Evolutionary conservation across 2,329 filamentous ascomycete genomes (phyloP), one percentile per base, ranked within the genome.

Genomic region (Whalleya microplaca): DNA sequence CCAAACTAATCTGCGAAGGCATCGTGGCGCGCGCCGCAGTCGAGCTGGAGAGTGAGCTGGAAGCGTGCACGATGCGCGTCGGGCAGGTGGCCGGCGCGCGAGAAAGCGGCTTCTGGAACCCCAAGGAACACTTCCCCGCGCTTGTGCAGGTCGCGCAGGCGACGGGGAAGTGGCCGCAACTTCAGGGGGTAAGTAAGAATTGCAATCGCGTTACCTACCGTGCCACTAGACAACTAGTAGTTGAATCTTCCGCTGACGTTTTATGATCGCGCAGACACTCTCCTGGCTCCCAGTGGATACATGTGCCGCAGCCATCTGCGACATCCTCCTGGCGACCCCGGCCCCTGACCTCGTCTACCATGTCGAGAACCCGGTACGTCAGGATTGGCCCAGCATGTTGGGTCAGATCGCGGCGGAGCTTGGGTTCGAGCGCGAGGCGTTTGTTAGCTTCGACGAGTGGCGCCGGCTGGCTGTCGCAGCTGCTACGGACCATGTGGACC

Each of bases 51-150:
- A 48, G 75, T 45, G 66, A 64, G 18, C 75, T 80, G 58, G 70
- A 72, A 21, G 61, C 75, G 0, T 73, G 74, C 59, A 66, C 68
- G 1, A 70, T 76, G 0, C 72, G 79, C 2, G 69, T 73, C 0
- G 78, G 76, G 1, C 78, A 81, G 51, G 73, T 81, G 29, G 72
- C 76, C 7, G 78, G 78, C 0, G 76, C 76, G 1, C 69, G 64
- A 3, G 69, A 60, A 4, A 75, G 68, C 40, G 78, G 77, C 0
- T 73, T 72, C 56, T 81, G 78, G 79, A 81, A 80, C 51, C 64
- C 72, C 0, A 68, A 68, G 29, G 79, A 81, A 56, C 78, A 81
- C 57, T 66, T 80, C 12, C 64, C 70, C 0, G 76, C 76, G 45
- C 49, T 81, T 16, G 59, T 79, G 21, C 78, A 78, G 61, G 75